Evolutionary conservation across 768 basidiomycete genomes (phyloP).

Genomic region (Podaxis rugospora): DNA sequence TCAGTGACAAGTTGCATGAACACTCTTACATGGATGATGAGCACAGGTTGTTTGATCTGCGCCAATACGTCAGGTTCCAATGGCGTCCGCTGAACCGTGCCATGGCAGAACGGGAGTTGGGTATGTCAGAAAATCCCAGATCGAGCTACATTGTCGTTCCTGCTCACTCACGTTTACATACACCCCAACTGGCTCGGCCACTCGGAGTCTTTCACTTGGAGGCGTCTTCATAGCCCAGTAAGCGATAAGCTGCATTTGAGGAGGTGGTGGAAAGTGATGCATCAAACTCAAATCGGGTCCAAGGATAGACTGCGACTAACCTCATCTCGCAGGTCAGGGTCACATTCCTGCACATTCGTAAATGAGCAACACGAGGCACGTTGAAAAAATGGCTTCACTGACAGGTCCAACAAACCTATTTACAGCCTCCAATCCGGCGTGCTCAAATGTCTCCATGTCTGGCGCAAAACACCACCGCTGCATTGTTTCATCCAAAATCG

Average conservation of each 20-base stretch:
- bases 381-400: slow-evolving; percentile 17
- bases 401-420: slow-evolving; percentile 55
- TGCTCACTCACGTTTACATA: slow-evolving; percentile 51
- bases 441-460: slow-evolving; percentile 65
- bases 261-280: neutral
- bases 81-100: slow-evolving; percentile 44
- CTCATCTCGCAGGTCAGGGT: slow-evolving; percentile 58
- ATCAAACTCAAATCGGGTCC: neutral
- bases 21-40: slow-evolving; percentile 60
- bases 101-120: neutral
- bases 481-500: slow-evolving; percentile 59
- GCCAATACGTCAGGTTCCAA: slow-evolving; percentile 43
- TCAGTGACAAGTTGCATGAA: neutral
- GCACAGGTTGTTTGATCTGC: slow-evolving; percentile 56
- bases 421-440: slow-evolving; percentile 56
- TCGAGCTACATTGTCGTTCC: neutral
- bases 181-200: slow-evolving; percentile 50
- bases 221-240: slow-evolving; percentile 59
- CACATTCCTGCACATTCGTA: slow-evolving; percentile 36
- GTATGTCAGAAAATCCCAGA: neutral
- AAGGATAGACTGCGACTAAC: slow-evolving; percentile 33
- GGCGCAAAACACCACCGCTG: slow-evolving; percentile 61
- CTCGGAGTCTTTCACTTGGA: slow-evolving; percentile 47
- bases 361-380: neutral
- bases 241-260: slow-evolving; percentile 46